These are phyloP conservation scores for Tetrapisispora pingtungensis DNA, from an alignment of 805 yeast genomes.

Conservation along the genomic window DNA sequence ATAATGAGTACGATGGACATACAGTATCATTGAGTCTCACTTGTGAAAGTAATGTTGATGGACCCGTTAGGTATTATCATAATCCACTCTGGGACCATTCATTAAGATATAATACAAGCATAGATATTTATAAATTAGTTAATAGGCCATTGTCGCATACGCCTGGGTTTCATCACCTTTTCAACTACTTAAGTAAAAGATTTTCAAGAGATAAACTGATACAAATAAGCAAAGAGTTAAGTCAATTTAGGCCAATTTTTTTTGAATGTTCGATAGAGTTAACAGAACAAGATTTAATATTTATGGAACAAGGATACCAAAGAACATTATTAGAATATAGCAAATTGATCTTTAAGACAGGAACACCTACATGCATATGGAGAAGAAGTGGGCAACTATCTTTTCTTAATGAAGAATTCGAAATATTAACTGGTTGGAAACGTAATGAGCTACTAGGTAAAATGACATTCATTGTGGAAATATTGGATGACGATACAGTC, in stretches of 20 bases:
- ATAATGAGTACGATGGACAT: conserved; percentile 2
- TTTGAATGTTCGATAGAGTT: conserved; percentile 81
- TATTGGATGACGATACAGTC: conserved; percentile 80
- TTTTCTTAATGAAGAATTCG: conserved; percentile 89
- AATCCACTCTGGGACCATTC: conserved; percentile 28
- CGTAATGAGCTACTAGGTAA: conserved; percentile 56
- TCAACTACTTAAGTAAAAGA: conserved; percentile 60
- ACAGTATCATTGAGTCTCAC: conserved; percentile 21
- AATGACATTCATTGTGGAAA: conserved; percentile 63
- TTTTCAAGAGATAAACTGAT: conserved; percentile 64
- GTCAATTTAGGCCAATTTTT: conserved; percentile 83
- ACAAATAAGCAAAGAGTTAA: conserved; percentile 78
- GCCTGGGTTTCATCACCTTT: conserved; percentile 77
- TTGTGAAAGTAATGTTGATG: conserved; percentile 5
- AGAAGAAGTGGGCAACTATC: conserved; percentile 92
- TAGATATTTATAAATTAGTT: conserved; percentile 70
- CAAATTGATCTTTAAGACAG: conserved; percentile 70
- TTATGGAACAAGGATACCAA: conserved; percentile 95
- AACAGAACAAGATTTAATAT: conserved; percentile 83
- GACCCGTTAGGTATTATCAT: conserved; percentile 4
- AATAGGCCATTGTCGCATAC: conserved; percentile 77
- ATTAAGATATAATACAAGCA: conserved; percentile 47
- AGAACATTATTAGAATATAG: conserved; percentile 84
- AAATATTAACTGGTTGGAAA: conserved; percentile 85
- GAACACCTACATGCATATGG: conserved; percentile 95